Conservation (phyloP, 2,329 filamentous ascomycete species). For the Triangularia verruculosa region DNA sequence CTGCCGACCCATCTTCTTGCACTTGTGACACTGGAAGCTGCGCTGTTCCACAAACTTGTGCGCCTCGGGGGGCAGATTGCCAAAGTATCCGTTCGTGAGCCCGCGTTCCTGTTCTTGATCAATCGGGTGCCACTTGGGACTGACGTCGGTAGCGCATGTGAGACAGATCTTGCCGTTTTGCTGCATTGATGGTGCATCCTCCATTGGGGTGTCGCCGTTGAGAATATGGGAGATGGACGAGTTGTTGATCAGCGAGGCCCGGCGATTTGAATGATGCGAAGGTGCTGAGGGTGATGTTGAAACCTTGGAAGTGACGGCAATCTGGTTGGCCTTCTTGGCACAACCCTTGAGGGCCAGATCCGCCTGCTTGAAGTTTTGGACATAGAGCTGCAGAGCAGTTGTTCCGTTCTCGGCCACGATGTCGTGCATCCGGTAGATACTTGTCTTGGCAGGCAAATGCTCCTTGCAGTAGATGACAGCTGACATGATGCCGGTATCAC, state of each 20-base stretch:
- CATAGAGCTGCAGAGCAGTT: constrained; percentile 82
- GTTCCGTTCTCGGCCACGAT: constrained; percentile 61
- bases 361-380: constrained; percentile 89
- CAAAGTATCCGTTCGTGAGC: constrained; percentile 51
- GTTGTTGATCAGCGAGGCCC: constrained; percentile 50
- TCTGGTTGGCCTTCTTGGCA: constrained; percentile 83
- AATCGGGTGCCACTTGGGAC: constrained; percentile 70
- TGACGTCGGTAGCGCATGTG: constrained; percentile 66
- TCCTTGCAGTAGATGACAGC: constrained; percentile 90
- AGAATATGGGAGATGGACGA: constrained; percentile 10
- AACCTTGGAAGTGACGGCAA: constrained; percentile 61
- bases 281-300: constrained; percentile 39
- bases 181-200: constrained; percentile 31
- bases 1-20: constrained; percentile 54
- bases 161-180: constrained; percentile 56
- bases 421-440: constrained; percentile 77
- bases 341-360: constrained; percentile 88
- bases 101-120: constrained; percentile 50
- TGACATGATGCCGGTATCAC: constrained; percentile 78
- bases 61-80: constrained; percentile 52
- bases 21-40: constrained; percentile 74
- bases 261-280: constrained; percentile 46
- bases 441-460: constrained; percentile 69
- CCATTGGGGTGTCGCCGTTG: constrained; percentile 29
- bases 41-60: constrained; percentile 58